Evolutionary conservation across 192 early-diverging fungal species (phyloP), one percentile per base, ranked within the genome.

Genomic region (Irineochytrium annulatum): DNA sequence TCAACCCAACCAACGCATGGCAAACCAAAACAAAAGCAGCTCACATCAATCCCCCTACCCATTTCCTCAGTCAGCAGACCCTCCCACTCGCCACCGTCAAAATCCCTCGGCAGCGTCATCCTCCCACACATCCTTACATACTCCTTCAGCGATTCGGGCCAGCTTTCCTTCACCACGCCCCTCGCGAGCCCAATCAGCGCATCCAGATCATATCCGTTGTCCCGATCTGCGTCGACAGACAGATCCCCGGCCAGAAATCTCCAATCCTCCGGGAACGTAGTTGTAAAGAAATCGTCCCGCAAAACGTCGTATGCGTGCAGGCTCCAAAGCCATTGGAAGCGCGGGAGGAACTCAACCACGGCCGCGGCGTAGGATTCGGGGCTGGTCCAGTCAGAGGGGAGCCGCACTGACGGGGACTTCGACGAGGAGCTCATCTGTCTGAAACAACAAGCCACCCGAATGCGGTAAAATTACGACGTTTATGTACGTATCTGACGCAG

Each of bases 101-200:
- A 27, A 6, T 30, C 33, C 6, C 63, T 26, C 3, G 63, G 55
- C 6, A 65, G 48, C 13, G 16, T 22, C 29, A 58, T 32, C 5
- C n/a, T 31, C 17, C 5, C 14, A 29, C 63, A 65, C 0, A 13
- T 2, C 8, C n/a, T 1, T 17, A 59, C 24, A 43, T 26, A 65
- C 20, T 27, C 24, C 43, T 65, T 65, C 31, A 65, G 46, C 41
- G 63, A 65, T 1, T 46, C 24, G 13, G 63, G 63, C 63, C 63
- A 65, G 13, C 2, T 2, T 19, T 39, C 52, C 52, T 63, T 24
- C 4, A 35, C 8, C 6, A 13, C 17, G 6, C n/a, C 49, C 16
- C 45, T 34, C 13, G 46, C 29, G 11, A n/a, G 19, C 11, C 28
- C 22, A 20, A 60, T 32, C 20, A 34, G 16, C 4, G 16, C 46